These are phyloP conservation scores for Ocimum tenuiflorum DNA, from an alignment of 257 asterid genomes.

Conservation along the genomic window DNA sequence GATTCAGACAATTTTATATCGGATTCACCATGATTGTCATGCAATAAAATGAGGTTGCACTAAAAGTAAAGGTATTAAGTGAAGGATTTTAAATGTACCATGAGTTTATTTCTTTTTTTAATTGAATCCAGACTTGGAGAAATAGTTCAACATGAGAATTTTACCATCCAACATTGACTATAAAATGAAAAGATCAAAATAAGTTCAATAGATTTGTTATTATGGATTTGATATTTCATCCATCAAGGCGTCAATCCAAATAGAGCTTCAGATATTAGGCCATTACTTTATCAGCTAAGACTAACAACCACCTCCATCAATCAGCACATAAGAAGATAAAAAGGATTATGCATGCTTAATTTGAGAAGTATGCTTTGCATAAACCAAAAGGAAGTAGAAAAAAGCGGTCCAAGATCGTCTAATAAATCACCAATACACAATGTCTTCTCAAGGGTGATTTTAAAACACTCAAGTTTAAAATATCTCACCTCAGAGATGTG, in stretches of 20 bases:
- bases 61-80: no score
- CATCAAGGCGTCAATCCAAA: neutral
- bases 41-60: no score
- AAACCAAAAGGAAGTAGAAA: neutral
- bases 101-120: no score
- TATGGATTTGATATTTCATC: neutral
- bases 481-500: constrained; percentile 47
- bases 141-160: no score
- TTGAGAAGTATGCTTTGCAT: neutral
- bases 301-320: neutral
- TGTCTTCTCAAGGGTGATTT: neutral
- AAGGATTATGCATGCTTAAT: neutral
- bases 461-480: neutral
- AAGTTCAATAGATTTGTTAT: neutral
- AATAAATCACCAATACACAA: neutral
- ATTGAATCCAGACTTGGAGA: no score
- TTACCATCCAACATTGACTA: no score
- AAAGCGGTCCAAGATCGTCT: neutral
- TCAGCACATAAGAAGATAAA: neutral
- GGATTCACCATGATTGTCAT: no score
- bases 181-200: neutral
- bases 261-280: neutral
- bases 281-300: neutral
- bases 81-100: no score
- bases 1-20: no score